These are phyloP conservation scores for Onygenales sp. DNA, from an alignment of 2,329 filamentous ascomycete species.

Conservation along the genomic window DNA sequence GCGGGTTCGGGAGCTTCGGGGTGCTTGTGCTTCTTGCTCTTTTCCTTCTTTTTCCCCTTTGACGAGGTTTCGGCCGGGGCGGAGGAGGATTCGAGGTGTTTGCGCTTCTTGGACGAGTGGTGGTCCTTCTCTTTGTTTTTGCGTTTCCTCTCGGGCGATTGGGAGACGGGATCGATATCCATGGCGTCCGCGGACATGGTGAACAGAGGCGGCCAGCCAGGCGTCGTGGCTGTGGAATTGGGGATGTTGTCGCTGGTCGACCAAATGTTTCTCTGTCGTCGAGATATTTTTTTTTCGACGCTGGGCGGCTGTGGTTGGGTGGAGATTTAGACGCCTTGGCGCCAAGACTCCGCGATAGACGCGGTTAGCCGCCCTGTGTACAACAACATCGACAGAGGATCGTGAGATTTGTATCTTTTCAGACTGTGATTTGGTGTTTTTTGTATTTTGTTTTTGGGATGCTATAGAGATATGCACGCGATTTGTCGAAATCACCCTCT, in stretches of 20 bases:
- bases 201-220: neutral
- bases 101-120: slow-evolving; percentile 36
- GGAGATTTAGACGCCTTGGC: neutral
- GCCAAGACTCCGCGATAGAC: neutral
- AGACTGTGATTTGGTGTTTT: neutral
- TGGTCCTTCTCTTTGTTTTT: slow-evolving; percentile 37
- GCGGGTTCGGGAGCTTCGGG: neutral
- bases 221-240: neutral
- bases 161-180: slow-evolving; percentile 25
- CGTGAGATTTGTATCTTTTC: neutral
- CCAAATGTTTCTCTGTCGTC: neutral
- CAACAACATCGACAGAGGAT: neutral
- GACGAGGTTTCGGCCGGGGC: slow-evolving; percentile 12
- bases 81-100: slow-evolving; percentile 23
- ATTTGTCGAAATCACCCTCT: neutral
- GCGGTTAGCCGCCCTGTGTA: neutral
- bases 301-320: neutral
- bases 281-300: neutral
- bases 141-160: slow-evolving; percentile 23
- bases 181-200: slow-evolving; percentile 31
- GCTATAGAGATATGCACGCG: neutral
- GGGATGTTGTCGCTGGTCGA: neutral
- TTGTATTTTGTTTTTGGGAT: neutral
- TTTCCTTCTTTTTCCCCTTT: slow-evolving; percentile 22
- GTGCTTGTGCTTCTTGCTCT: slow-evolving; percentile 14